phyloP scores from a whole-genome alignment of 1,139 yeast genomes.

The Hyphopichia wangnamkhiaoensis region DNA sequence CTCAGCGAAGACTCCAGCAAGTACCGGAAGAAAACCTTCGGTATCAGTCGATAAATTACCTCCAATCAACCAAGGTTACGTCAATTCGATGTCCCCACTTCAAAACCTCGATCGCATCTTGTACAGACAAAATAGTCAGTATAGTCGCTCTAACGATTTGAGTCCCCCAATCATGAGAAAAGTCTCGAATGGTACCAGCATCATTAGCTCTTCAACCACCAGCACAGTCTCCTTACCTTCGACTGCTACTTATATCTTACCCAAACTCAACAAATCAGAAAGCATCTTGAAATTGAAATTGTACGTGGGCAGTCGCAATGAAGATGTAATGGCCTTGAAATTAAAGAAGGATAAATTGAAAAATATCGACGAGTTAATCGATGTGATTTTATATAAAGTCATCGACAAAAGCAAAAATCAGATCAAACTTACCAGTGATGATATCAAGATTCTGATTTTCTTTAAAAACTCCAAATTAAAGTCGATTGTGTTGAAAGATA shows the following conservation, averaged over 20 bases:
- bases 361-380: constrained; percentile 25
- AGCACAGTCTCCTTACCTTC: neutral
- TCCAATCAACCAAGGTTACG: neutral
- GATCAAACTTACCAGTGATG: constrained; percentile 10
- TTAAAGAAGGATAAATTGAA: constrained; percentile 28
- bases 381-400: constrained; percentile 23
- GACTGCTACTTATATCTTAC: constrained; percentile 1
- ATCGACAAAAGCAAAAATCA: constrained; percentile 17
- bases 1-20: too few species aligned
- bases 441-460: constrained; percentile 21
- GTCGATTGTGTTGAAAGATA: constrained; percentile 25
- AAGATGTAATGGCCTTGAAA: constrained; percentile 20
- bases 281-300: constrained; percentile 22
- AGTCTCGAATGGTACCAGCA: neutral
- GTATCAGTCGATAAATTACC: constrained; percentile 1
- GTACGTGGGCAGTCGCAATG: constrained; percentile 10
- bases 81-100: neutral
- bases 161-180: too few species aligned
- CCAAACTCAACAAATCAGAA: constrained; percentile 3
- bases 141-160: too few species aligned
- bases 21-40: neutral
- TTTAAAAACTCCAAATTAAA: constrained; percentile 25
- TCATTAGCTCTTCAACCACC: neutral
- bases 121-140: neutral
- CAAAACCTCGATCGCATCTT: constrained; percentile 2